Evolutionary conservation across 768 basidiomycete species (phyloP), one percentile per base, ranked within the genome.

Genomic region (Pleurotus ostreatus): DNA sequence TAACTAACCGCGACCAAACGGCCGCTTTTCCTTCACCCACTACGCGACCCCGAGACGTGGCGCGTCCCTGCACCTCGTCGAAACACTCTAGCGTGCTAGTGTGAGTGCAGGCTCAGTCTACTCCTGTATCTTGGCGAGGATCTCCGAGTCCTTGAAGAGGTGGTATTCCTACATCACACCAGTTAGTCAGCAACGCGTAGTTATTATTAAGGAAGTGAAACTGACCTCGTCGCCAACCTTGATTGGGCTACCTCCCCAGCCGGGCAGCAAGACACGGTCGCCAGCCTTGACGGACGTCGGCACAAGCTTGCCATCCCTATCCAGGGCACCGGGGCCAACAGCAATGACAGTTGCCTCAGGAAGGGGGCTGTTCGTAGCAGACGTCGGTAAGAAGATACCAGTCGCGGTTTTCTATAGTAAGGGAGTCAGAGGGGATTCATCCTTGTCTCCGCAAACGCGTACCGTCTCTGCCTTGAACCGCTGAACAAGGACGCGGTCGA

Each of bases 281-380:
- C 96, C 96, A 15, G 89, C 80, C 74, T 88, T 85, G 46, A 98
- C 95, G 15, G 75, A 69, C 5, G 87, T 83, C 2, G 93, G 89
- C 15, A 88, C 73, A 7, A 96, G 52, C 9, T 77, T 68, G 34
- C 96, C 96, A 1, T 92, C 83, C 77, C 92, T 93, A 78, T 90
- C 83, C 18, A 85, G 88, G n/a, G 89, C 89, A 30, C 97, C 97
- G 34, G 96, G 96, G 55, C 96, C 96, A 47, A 92, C 88, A 23
- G 97, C 92, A 68, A 98, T 88, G 66, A 97, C 96, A 26, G 93
- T 96, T 4, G 94, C 96, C 74, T 98, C 96, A 2, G 96, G 94
- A n/a, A 98, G 82, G 20, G 94, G 94, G 63, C 71, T 84, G 61
- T 70, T 82, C 23, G 92, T 94, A 4, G 90, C 85, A 1, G 94